Percentiles rank a stretch among this genome's conserved stretches.
phyloP scores from a whole-genome alignment of 768 basidiomycete genomes.

The Tylopilus felleus region DNA sequence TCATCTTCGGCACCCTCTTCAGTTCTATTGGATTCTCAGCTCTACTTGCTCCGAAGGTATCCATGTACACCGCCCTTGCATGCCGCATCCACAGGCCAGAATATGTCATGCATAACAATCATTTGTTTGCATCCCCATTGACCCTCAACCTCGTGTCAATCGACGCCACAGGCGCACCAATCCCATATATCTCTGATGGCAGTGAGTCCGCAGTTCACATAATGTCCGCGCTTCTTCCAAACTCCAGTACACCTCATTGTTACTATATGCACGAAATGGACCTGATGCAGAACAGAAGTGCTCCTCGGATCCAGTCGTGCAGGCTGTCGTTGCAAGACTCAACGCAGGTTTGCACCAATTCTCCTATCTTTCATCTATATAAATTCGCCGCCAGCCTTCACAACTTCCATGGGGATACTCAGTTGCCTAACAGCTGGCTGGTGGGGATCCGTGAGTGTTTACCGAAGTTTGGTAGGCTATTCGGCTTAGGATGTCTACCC shows the following conservation, averaged over 20 bases:
- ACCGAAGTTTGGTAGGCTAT: neutral
- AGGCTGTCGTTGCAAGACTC: conserved; percentile 67
- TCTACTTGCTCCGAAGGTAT: conserved; percentile 66
- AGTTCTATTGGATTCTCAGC: conserved; percentile 52
- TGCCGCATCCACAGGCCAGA: conserved; percentile 67
- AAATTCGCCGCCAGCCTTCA: conserved; percentile 46
- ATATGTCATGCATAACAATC: conserved; percentile 26
- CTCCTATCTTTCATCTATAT: neutral
- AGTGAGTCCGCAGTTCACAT: neutral
- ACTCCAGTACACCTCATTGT: neutral
- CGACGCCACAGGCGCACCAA: neutral
- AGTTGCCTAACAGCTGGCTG: conserved; percentile 77
- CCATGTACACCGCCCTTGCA: conserved; percentile 69
- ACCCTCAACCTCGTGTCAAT: neutral
- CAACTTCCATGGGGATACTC: conserved; percentile 65
- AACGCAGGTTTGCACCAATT: conserved; percentile 47
- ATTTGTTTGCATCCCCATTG: neutral
- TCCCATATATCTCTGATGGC: neutral
- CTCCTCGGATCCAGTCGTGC: conserved; percentile 66
- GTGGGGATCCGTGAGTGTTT: conserved; percentile 73
- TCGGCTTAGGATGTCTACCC: neutral
- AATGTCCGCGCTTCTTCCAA: conserved; percentile 3
- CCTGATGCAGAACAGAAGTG: conserved; percentile 37
- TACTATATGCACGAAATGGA: neutral
- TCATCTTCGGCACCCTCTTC: conserved; percentile 52